These are phyloP conservation scores for Termitomyces sp. DNA, from an alignment of 768 basidiomycete species.

Conservation along the genomic window DNA sequence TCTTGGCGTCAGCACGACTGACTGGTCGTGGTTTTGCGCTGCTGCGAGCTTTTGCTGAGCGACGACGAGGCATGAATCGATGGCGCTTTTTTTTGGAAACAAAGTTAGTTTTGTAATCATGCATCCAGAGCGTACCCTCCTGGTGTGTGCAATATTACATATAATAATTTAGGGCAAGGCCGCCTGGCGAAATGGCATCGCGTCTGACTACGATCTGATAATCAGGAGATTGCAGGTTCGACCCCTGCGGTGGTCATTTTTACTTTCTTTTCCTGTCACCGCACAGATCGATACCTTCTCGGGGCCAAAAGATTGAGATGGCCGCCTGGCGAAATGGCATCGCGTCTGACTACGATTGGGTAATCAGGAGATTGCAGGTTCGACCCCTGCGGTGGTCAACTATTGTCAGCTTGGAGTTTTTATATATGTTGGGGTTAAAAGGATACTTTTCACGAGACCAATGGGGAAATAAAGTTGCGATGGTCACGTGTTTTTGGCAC, in stretches of 20 bases:
- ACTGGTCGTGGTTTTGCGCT: conserved; percentile 42
- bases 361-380: conserved; percentile 79
- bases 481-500: too few species aligned
- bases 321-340: conserved; percentile 78
- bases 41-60: conserved; percentile 32
- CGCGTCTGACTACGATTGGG: conserved; percentile 83
- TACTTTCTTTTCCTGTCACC: too few species aligned
- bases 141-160: too few species aligned
- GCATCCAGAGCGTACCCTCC: too few species aligned
- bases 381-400: conserved; percentile 51
- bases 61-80: conserved; percentile 45
- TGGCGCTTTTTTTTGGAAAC: too few species aligned
- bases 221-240: conserved; percentile 84
- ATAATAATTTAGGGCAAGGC: too few species aligned
- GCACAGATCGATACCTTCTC: too few species aligned
- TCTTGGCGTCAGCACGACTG: conserved; percentile 45
- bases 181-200: conserved; percentile 84
- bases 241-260: conserved; percentile 41
- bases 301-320: neutral
- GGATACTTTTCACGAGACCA: too few species aligned
- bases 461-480: too few species aligned
- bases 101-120: too few species aligned
- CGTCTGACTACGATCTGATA: conserved; percentile 76
- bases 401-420: too few species aligned
- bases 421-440: too few species aligned